A percentile compares a stretch with the other conserved stretches of the same genome.
Evolutionary conservation across 495 filamentous ascomycete genomes (phyloP).

Genomic region (Aspergillus campestris): DNA sequence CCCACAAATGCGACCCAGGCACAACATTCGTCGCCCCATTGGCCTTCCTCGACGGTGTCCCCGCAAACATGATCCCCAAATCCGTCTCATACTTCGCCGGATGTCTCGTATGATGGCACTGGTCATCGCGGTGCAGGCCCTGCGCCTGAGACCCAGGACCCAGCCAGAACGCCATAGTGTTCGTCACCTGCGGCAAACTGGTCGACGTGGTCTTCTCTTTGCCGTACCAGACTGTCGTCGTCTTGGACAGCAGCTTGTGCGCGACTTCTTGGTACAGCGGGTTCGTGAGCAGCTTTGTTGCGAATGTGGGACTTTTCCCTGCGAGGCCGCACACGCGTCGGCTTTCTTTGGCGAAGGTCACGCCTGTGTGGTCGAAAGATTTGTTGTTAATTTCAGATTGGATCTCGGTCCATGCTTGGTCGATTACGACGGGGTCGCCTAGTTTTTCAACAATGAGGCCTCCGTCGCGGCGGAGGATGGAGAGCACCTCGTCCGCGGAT

Average conservation of each 20-base stretch:
- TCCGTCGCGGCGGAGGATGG: too few relatives aligned
- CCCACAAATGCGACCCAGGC: conserved; percentile 5
- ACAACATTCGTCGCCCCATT: conserved; percentile 2
- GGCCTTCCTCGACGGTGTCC: background rate
- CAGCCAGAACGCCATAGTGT: background rate
- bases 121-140: conserved; percentile 5
- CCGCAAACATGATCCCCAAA: conserved; percentile 3
- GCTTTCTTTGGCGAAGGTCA: too few relatives aligned
- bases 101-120: conserved; percentile 6
- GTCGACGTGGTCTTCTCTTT: conserved; percentile 1
- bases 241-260: conserved; percentile 1
- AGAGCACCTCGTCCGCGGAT: too few relatives aligned
- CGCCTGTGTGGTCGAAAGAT: too few relatives aligned
- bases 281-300: conserved; percentile 2
- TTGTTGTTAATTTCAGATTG: too few relatives aligned
- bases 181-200: conserved; percentile 1
- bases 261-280: conserved; percentile 3
- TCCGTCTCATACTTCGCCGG: conserved; percentile 2
- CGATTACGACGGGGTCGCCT: too few relatives aligned
- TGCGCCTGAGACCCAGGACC: background rate
- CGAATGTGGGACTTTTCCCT: conserved; percentile 5
- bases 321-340: background rate
- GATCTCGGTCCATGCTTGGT: too few relatives aligned
- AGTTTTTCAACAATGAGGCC: too few relatives aligned
- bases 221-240: conserved; percentile 3